Evolutionary conservation across 225 moss, liverwort and hornwort species (phyloP), one percentile per base, ranked within the genome.

Genomic region (Bryum argenteum): DNA sequence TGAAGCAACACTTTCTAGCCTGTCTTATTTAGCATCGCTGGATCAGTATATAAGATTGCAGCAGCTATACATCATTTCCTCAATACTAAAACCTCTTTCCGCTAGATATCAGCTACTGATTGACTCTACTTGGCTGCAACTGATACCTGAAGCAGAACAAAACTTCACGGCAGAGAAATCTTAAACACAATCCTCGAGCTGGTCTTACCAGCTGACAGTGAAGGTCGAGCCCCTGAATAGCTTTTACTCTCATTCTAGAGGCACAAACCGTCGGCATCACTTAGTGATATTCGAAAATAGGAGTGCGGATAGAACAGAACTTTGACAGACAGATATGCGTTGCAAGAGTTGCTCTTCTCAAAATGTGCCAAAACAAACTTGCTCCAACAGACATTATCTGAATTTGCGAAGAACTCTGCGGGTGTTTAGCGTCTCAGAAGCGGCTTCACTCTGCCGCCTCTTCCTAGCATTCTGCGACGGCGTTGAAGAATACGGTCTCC

Each of bases 371-470:
- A 14, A 1, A 20, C 44, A 56, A 33, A 13, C 0, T 4, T 16
- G 2, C 4, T 21, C 1, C 10, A 33, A 15, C 61, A 41, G 23
- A 15, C 38, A 66, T 71, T 7, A 84, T 63, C 84, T 59, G 48
- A 84, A 77, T 77, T 80, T 84, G 11, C 80, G 71, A 40, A 84
- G 74, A 18, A 84, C 67, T 70, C 80, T 71, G 11, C 80, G 80
- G 41, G 38, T 2, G 3, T 26, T 9, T 3, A 67, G 13, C 10
- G 71, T 33, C 63, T 84, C 66, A 26, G 74, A 84, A 50, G n/a
- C 26, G 3, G 54, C 8, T 48, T 84, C 77, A 10, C 28, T 11
- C 1, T 58, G 74, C 61, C 80, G 77, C 54, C 84, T 77, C 58
- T 84, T 84, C 55, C 77, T 77, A 38, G 8, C 63, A 47, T 6